Percentiles rank a stretch among this genome's conserved stretches.
Evolutionary conservation across 441 rosid species (phyloP).

Genomic region (Corymbia citriodora): DNA sequence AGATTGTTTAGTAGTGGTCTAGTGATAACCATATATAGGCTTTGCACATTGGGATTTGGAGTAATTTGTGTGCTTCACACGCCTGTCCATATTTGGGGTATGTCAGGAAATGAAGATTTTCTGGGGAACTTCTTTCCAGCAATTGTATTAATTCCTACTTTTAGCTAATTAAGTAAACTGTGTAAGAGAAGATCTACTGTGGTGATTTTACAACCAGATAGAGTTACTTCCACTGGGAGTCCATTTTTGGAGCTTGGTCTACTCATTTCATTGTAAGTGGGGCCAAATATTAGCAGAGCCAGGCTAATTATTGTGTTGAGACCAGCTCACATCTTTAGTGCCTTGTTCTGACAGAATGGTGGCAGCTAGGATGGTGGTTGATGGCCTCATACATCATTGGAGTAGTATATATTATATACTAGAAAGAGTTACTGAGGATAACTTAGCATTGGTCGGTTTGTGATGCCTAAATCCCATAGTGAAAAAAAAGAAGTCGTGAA

Average conservation of each 20-base stretch:
- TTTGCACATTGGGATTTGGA: neutral
- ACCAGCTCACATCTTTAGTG: neutral
- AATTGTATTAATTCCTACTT: neutral
- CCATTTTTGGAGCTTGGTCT: neutral
- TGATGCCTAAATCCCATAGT: neutral
- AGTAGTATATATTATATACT: neutral
- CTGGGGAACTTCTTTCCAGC: neutral
- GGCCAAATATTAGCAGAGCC: neutral
- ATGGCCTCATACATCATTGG: neutral
- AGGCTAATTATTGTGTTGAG: neutral
- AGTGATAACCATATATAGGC: neutral
- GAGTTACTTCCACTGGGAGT: neutral
- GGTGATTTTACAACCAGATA: neutral
- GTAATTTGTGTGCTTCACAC: neutral
- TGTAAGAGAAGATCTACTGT: neutral
- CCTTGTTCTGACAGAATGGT: neutral
- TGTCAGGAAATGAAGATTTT: neutral
- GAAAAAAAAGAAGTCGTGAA: neutral
- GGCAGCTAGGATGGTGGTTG: neutral
- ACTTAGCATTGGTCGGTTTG: neutral
- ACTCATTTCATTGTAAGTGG: neutral
- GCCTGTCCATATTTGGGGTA: neutral
- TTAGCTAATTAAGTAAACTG: neutral
- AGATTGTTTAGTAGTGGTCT: neutral
- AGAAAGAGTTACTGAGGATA: neutral